Conservation (phyloP, 208 protist species). For the Acanthamoeba lenticulata region DNA sequence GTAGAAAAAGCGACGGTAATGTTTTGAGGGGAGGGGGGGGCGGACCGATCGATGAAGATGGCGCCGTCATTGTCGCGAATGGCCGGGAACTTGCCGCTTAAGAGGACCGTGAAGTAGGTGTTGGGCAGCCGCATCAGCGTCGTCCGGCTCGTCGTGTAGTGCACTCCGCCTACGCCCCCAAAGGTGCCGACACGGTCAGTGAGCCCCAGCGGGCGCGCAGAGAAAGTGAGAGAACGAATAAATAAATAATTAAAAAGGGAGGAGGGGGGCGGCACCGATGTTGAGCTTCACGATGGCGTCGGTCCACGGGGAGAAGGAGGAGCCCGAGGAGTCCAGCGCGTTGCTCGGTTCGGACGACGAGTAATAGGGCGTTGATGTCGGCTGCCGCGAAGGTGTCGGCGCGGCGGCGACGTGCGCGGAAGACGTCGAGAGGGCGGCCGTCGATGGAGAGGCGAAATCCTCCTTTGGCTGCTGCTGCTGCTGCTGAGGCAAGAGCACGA, state of each 20-base stretch:
- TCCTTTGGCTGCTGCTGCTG: neutral
- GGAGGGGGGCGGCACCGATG: neutral
- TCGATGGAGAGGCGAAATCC: neutral
- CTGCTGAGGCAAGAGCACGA: neutral
- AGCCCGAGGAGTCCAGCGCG: neutral
- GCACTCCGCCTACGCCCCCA: neutral
- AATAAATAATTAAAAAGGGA: too few relatives aligned
- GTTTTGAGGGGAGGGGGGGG: neutral
- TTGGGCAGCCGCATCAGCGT: slow-evolving; percentile 17
- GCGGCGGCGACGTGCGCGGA: neutral
- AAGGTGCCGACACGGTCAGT: neutral
- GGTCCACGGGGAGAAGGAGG: neutral
- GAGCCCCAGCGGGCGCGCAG: too few relatives aligned
- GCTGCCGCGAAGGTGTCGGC: neutral
- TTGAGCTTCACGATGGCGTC: slow-evolving; percentile 24
- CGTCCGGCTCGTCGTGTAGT: neutral
- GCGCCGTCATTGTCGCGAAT: neutral
- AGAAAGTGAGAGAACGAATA: too few relatives aligned
- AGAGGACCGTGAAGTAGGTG: slow-evolving; percentile 12
- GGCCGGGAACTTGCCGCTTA: slow-evolving; percentile 19
- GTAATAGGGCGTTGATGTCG: neutral
- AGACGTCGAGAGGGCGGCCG: neutral
- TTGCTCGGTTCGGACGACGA: too few relatives aligned
- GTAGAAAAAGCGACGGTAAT: too few relatives aligned
- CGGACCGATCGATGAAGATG: slow-evolving; percentile 19